Percentiles rank a stretch among this genome's conserved stretches.
phyloP scores from a whole-genome alignment of 495 filamentous ascomycete genomes.

The Penicillium arizonense region DNA sequence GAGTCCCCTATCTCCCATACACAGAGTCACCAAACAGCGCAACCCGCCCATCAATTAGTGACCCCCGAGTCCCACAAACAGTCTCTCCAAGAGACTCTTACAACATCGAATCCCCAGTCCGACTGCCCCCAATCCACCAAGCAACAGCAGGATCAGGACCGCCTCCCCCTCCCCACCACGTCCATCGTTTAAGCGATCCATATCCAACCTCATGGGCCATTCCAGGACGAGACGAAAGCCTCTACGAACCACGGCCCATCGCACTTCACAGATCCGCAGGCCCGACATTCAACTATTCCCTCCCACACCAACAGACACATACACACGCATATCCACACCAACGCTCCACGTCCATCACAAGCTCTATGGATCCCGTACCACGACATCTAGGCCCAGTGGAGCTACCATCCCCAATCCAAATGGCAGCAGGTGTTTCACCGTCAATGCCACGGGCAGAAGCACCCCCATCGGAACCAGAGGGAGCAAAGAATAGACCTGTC shows the following conservation, averaged over 20 bases:
- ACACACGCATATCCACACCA: not conserved
- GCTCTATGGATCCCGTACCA: slow-evolving; percentile 22
- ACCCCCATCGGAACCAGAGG: slow-evolving; percentile 20
- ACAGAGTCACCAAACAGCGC: slow-evolving; percentile 21
- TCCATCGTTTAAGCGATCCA: slow-evolving; percentile 41
- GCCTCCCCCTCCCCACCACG: slow-evolving; percentile 22
- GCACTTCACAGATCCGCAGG: slow-evolving; percentile 22
- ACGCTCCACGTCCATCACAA: slow-evolving; percentile 23
- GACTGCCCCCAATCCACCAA: slow-evolving; percentile 44
- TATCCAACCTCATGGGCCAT: slow-evolving; percentile 33
- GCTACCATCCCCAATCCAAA: slow-evolving; percentile 17
- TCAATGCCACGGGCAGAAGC: slow-evolving; percentile 15
- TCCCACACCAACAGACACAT: slow-evolving; percentile 2
- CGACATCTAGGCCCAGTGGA: slow-evolving; percentile 25
- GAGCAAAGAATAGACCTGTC: slow-evolving; percentile 55
- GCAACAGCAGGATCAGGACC: slow-evolving; percentile 24
- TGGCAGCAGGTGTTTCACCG: slow-evolving; percentile 12
- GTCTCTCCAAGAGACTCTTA: slow-evolving; percentile 33
- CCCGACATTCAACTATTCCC: slow-evolving; percentile 29
- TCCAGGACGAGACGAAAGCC: slow-evolving; percentile 21
- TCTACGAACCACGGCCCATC: slow-evolving; percentile 22
- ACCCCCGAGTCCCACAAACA: slow-evolving; percentile 20
- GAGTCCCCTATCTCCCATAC: slow-evolving; percentile 30
- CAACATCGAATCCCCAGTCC: slow-evolving; percentile 33
- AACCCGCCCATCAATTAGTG: slow-evolving; percentile 26